Conservation (phyloP, 1,139 yeast species). For the Yamadazyma trypodendri region DNA sequence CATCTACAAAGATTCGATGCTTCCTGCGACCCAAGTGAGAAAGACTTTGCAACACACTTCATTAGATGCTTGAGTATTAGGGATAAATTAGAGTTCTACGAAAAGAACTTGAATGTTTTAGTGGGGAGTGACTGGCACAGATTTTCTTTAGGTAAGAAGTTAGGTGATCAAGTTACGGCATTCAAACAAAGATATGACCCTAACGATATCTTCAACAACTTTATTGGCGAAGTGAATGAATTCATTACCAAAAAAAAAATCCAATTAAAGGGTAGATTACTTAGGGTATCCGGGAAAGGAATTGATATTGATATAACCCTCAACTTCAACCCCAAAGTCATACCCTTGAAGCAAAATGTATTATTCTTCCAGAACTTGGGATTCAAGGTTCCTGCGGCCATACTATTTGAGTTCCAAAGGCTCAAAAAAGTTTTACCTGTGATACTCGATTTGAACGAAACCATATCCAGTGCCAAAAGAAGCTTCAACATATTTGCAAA, state of each 20-base stretch:
- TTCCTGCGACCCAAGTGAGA: not conserved
- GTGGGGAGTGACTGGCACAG: slow-evolving; percentile 76
- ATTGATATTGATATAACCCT: slow-evolving; percentile 24
- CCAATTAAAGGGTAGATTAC: slow-evolving; percentile 13
- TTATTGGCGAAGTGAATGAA: slow-evolving; percentile 38
- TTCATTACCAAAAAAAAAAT: slow-evolving; percentile 7
- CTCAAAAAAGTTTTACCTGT: slow-evolving; percentile 54
- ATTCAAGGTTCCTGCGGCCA: slow-evolving; percentile 52
- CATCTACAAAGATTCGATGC: not conserved
- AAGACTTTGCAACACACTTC: slow-evolving; percentile 6
- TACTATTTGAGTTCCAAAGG: slow-evolving; percentile 38
- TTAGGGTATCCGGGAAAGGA: slow-evolving; percentile 13
- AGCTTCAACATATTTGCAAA: slow-evolving; percentile 21
- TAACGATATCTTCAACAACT: slow-evolving; percentile 38
- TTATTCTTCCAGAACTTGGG: slow-evolving; percentile 52
- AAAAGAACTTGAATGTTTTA: slow-evolving; percentile 12
- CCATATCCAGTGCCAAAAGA: slow-evolving; percentile 28
- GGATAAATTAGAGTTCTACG: slow-evolving; percentile 12
- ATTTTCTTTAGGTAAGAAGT: slow-evolving; percentile 69
- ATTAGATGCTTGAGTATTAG: slow-evolving; percentile 6
- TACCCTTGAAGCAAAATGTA: slow-evolving; percentile 52
- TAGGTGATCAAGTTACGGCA: slow-evolving; percentile 49
- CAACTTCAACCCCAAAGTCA: slow-evolving; percentile 52
- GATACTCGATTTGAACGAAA: slow-evolving; percentile 55
- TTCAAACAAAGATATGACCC: slow-evolving; percentile 49